A percentile compares a stretch with the other conserved stretches of the same genome.
phyloP scores from a whole-genome alignment of 2,329 filamentous ascomycete genomes.

The Fusarium veterinarium region DNA sequence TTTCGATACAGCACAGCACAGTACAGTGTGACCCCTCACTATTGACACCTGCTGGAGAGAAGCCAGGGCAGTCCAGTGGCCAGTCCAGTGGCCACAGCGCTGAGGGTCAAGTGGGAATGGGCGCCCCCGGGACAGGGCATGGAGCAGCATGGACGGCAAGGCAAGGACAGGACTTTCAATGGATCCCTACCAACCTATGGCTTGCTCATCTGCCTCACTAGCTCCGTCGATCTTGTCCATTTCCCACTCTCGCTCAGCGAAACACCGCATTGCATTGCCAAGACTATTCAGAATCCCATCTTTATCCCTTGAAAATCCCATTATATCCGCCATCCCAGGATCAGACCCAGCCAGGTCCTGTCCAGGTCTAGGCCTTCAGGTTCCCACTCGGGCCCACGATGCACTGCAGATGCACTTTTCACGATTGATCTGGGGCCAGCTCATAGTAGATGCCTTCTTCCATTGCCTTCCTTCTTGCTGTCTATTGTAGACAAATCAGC shows the following conservation, averaged over 20 bases:
- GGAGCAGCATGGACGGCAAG: neutral
- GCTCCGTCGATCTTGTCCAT: conserved; percentile 29
- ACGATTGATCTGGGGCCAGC: neutral
- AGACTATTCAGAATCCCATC: conserved; percentile 34
- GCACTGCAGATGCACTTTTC: neutral
- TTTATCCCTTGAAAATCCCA: conserved; percentile 23
- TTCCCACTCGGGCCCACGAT: conserved; percentile 6
- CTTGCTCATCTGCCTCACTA: conserved; percentile 12
- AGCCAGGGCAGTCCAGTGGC: neutral
- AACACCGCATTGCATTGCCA: conserved; percentile 12
- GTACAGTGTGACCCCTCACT: conserved; percentile 36
- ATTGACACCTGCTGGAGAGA: neutral
- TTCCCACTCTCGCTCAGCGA: conserved; percentile 16
- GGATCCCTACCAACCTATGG: conserved; percentile 21
- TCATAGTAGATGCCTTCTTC: neutral
- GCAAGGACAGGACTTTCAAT: conserved; percentile 13
- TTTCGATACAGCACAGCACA: conserved; percentile 13
- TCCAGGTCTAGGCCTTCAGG: conserved; percentile 1
- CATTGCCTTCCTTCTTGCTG: neutral
- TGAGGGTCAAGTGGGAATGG: conserved; percentile 28
- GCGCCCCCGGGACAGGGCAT: neutral
- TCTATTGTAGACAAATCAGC: neutral
- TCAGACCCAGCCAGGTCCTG: neutral
- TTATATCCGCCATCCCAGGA: neutral
- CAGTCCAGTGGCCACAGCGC: neutral